Evolutionary conservation across 75 land plant species (phyloP).

Genomic region (Pinus tabuliformis): DNA sequence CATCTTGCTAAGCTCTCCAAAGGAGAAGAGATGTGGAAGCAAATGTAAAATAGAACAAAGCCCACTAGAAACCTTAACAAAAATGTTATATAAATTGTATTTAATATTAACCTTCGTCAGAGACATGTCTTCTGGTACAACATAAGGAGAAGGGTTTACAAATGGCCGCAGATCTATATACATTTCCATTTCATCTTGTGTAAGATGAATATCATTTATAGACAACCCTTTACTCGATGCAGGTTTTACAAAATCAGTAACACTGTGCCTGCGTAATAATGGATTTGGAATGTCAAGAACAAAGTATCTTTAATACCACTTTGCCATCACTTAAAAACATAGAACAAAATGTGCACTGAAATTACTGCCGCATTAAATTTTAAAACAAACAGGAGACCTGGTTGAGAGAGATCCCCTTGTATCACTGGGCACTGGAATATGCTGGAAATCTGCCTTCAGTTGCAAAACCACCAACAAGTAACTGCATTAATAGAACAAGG

Average conservation of each 20-base stretch:
- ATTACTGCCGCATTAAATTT: not conserved
- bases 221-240: constrained; percentile 89
- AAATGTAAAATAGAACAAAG: too few relatives aligned
- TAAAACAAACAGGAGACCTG: constrained; percentile 11
- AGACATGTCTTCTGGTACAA: constrained; percentile 99
- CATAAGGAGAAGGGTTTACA: constrained; percentile 92
- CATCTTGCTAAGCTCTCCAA: too few relatives aligned
- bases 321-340: not conserved
- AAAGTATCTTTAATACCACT: not conserved
- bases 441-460: constrained; percentile 92
- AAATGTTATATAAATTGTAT: too few relatives aligned
- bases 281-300: not conserved
- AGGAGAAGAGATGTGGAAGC: too few relatives aligned
- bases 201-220: constrained; percentile 72
- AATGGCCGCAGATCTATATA: constrained; percentile 96
- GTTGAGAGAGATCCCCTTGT: constrained; percentile 26
- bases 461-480: constrained; percentile 91
- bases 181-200: constrained; percentile 87
- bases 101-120: constrained; percentile 61
- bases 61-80: too few relatives aligned
- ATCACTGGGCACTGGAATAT: constrained; percentile 67
- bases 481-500: constrained; percentile 45
- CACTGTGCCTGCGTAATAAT: constrained; percentile 61
- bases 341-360: not conserved
- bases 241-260: constrained; percentile 93